Evolutionary conservation across 345 rosid genomes (phyloP), one percentile per base, ranked within the genome.

Genomic region (Arabis hirsuta): DNA sequence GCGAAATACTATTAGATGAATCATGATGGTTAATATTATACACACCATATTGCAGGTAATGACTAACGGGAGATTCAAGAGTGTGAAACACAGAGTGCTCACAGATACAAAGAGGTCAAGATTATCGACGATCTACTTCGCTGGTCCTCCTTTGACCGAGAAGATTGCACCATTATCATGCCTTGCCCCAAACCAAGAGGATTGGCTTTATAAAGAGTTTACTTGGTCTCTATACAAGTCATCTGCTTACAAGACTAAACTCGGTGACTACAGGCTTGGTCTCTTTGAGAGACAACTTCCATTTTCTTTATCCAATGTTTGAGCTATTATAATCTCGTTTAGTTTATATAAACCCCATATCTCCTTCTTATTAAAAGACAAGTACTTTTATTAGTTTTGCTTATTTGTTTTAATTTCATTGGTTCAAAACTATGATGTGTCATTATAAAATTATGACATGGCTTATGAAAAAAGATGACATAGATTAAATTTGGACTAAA

Each of bases 81-180:
- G 98, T 69, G 96, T 93, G 70, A 90, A 79, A 72, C 98, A 93
- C 38, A 83, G 98, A 58, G 98, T 93, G 27, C 14, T 93, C 56
- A 76, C 88, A 7, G 85, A 72, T 39, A 78, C 78, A 31, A 74
- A 9, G 61, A 79, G 73, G 20, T 78, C 98, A 13, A 93, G 97
- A 24, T 3, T 90, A 16, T 90, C 98, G 2, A 93, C 89, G 98
- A 85, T 93, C 20, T 93, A 82, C 32, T 93, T 93, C 57, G 98
- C 92, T 14, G 97, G 88, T 8, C 97, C 98, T 48, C 83, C 97
- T 3, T 54, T 83, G 73, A 62, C 12, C 22, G 86, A 84, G 62
- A 86, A 69, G 81, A 87, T 93, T 60, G 79, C 82, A 14, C 86
- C 98, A 53, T 48, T 93, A 5, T 65, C 82, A 0, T 82, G 79